Evolutionary conservation across 495 filamentous ascomycete species (phyloP), one percentile per base, ranked within the genome.

Genomic region (Penicillium tannophilum): DNA sequence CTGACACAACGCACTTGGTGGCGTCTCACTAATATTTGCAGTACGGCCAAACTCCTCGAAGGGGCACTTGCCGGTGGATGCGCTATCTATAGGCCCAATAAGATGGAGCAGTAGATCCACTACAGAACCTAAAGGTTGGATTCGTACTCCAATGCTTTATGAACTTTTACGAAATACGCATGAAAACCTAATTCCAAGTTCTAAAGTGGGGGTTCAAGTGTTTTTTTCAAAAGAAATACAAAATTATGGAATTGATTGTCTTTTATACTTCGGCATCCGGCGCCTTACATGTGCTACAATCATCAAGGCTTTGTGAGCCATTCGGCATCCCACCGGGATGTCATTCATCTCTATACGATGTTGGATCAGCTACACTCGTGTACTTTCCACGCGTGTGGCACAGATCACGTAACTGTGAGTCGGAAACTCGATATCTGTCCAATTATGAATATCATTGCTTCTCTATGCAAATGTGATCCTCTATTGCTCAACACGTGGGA

Each of bases 41-140:
- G 49, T 6, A 26, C 49, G 49, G 49, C 49, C 31, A 41, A 7
- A 52, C 49, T 52, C 6, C 49, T 52, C 35, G 49, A 52, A 52
- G 33, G 17, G 39, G 49, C 31, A 52, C 30, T 52, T 19, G n/a
- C 30, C 49, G 33, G 49, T 41, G 49, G 49, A 41, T 39, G 17
- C 49, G 28, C 48, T 51, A 50, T 17, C n/a, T 7, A 51, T 28
- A 16, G 31, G 19, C 17, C 49, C 49, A 52, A 52, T 52, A 4
- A 14, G 16, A 36, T 36, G 33, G 33, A 36, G 33, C 33, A 36
- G 9, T 3, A 36, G 33, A 41, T 41, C 39, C 39, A 41, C 39
- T 6, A 4, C 19, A 28, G 44, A 23, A 47, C 5, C 20, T n/a
- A 47, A 47, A 47, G 19, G 10, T 28, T 47, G 17, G 44, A 1